Evolutionary conservation across 805 yeast species (phyloP), one percentile per base, ranked within the genome.

Genomic region (Wickerhamiella cacticola): DNA sequence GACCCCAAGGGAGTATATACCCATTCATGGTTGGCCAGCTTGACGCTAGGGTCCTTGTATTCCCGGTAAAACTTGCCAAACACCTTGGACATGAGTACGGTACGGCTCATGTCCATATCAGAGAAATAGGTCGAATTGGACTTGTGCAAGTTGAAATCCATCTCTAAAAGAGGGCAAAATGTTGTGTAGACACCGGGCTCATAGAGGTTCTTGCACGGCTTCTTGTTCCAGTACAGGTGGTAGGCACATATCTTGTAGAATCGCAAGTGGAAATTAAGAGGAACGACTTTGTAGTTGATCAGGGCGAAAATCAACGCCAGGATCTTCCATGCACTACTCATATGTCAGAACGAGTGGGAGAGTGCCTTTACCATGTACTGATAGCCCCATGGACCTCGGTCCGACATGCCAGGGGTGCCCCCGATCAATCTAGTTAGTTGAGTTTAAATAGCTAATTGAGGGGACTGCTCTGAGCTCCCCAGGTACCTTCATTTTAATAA

Each of bases 141-240:
- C 67, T 88, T 89, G 68, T 88, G 97, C 42, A 86, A 57, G 59
- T 85, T 85, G 68, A 83, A 74, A 63, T 88, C 96, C 59, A 85
- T 78, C 60, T 88, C 96, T 58, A 82, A 64, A 6, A 82, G 77
- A 1, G 89, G 79, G 24, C 82, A 82, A 51, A 75, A 76, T 0
- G 87, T 73, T 19, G 61, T 53, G 53, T 68, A 68, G 12, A 60
- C 56, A 1, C 68, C 59, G 39, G 72, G 68, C 10, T 68, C 66
- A 60, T 79, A 79, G 34, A 59, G 46, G 43, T 56, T 48, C 33
- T 52, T 48, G 15, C 61, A 53, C 39, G 43, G 50, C 29, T 21
- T 7, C 10, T 29, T 35, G 16, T 54, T 42, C 15, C 71, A 16
- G 41, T 48, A 55, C 13, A 80, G 49, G 50, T 69, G 66, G 46